phyloP scores from a whole-genome alignment of 2,329 filamentous ascomycete genomes.

The Pyrenophora graminea region DNA sequence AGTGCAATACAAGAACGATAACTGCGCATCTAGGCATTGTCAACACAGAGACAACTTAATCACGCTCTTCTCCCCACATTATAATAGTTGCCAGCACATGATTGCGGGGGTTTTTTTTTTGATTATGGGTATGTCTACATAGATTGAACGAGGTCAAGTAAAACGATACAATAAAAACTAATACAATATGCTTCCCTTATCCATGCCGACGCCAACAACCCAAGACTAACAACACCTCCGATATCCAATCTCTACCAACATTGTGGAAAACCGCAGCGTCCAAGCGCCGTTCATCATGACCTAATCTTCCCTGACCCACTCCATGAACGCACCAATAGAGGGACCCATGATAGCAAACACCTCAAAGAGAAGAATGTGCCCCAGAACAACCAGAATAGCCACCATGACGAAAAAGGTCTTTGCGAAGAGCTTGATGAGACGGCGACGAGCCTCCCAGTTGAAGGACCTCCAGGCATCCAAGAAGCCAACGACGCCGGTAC shows the following conservation, averaged over 20 bases:
- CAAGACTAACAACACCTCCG: neutral
- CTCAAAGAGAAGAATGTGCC: constrained; percentile 58
- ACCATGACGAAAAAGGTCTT: constrained; percentile 67
- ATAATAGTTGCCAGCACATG: too few relatives aligned
- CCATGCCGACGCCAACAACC: too few relatives aligned
- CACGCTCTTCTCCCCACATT: too few relatives aligned
- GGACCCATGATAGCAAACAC: constrained; percentile 54
- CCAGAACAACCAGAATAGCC: constrained; percentile 54
- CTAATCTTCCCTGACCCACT: constrained; percentile 21
- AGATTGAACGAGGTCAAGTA: too few relatives aligned
- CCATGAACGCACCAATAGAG: constrained; percentile 27
- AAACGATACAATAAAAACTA: too few relatives aligned
- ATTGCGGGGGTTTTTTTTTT: too few relatives aligned
- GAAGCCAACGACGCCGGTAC: constrained; percentile 71
- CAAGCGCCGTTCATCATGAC: constrained; percentile 8
- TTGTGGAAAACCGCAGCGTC: neutral
- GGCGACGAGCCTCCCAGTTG: constrained; percentile 70
- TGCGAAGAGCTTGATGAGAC: constrained; percentile 73
- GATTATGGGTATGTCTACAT: too few relatives aligned
- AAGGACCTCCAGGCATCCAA: constrained; percentile 80
- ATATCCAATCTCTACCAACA: neutral
- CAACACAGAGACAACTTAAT: too few relatives aligned
- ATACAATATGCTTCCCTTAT: too few relatives aligned
- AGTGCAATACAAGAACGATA: too few relatives aligned
- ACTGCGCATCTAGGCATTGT: too few relatives aligned